Evolutionary conservation across 116 monocot species (phyloP), one percentile per base, ranked within the genome.

Genomic region (Papilionanthe hybrid): DNA sequence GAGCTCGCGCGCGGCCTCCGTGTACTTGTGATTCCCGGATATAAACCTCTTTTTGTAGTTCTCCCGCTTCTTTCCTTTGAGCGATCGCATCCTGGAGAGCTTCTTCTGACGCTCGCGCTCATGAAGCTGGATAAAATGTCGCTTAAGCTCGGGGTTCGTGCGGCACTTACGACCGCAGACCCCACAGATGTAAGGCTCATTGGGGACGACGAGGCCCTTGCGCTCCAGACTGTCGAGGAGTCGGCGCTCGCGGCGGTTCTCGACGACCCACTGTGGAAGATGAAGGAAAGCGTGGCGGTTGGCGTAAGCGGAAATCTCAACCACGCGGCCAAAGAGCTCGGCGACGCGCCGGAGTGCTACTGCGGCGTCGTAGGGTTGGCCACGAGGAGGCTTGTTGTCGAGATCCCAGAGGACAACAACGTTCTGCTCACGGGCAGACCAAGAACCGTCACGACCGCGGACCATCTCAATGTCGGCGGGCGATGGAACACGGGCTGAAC

Each of bases 391-490:
- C 82, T 98, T 98, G 88, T 94, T 98, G 87, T 98, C 94, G 72
- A 98, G 98, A 86, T 98, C 98, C 98, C 94, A 94, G 58, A 98
- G 92, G 43, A 98, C 87, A n/a, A 90, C 91, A 0, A 93, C 94
- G 10, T 80, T 86, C 42, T 84, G 87, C 43, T 83, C 69, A 15
- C 84, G 80, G 37, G 91, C 82, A 22, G 86, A 84, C 86, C 84
- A 94, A 13, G 87, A 86, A 29, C 92, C 92, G 75, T 92, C 88
- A 43, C 84, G 78, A 48, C 87, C 86, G 8, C 80, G 89, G 72
- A 88, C 76, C 91, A 97, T 89, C 67, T 94, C 94, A 19, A 97
- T 84, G 56, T 89, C 86, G 9, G 80, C 87, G 8, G 82, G 42
- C 57, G 80, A 76, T 58, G 81, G 12, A 10, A 48, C 12, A 18